Percentiles rank a stretch among this genome's conserved stretches.
Conservation (phyloP, 495 filamentous ascomycete genomes). For the Talaromyces liani region DNA sequence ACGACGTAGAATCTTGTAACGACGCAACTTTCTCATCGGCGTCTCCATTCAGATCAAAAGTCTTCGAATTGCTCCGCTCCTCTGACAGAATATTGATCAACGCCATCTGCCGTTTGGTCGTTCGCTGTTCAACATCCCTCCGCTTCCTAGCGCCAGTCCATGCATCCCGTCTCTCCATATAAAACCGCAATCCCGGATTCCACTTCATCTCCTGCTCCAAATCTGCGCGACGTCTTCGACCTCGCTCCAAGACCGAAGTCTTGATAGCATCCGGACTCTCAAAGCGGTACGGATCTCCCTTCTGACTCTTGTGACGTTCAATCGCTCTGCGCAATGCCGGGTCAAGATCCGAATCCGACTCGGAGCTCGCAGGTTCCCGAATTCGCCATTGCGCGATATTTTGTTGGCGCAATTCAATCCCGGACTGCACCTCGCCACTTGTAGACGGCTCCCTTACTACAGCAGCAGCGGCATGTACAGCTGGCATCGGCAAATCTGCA, state of each 20-base stretch:
- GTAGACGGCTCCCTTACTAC: background rate
- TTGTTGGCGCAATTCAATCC: background rate
- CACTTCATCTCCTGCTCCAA: conserved; percentile 70
- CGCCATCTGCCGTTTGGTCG: background rate
- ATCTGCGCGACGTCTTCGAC: conserved; percentile 49
- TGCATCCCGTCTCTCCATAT: conserved; percentile 64
- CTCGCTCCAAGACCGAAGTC: conserved; percentile 38
- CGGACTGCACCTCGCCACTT: background rate
- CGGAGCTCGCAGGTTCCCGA: conserved; percentile 35
- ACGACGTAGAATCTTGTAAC: background rate
- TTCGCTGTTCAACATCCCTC: conserved; percentile 1
- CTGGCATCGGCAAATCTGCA: conserved; percentile 11
- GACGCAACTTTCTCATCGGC: background rate
- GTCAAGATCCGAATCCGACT: conserved; percentile 31
- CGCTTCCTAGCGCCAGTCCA: conserved; percentile 71
- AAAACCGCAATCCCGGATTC: conserved; percentile 77
- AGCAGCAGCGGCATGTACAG: background rate
- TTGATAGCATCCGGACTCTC: conserved; percentile 57
- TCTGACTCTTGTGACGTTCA: background rate
- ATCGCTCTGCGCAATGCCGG: background rate
- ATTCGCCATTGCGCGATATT: conserved; percentile 30
- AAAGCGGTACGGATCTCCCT: conserved; percentile 49
- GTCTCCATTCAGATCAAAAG: background rate
- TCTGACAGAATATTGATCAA: background rate
- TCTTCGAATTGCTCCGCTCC: background rate